These are phyloP conservation scores for Vaccinium macrocarpon DNA, from an alignment of 148 eudicot species.

Conservation along the genomic window DNA sequence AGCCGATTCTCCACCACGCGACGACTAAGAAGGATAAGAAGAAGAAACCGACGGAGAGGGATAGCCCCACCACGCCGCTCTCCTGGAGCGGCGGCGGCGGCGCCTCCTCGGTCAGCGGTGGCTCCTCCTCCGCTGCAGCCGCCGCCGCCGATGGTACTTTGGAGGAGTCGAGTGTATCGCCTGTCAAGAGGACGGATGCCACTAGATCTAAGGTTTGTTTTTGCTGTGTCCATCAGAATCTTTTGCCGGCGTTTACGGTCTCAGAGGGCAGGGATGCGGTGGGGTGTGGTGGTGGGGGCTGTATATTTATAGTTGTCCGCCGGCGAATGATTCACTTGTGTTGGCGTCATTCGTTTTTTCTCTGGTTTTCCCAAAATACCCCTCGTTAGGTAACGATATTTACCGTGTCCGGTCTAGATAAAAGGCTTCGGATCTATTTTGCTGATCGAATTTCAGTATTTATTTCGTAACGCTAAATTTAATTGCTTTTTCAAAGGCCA, in stretches of 20 bases:
- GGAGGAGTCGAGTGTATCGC: conserved; percentile 36
- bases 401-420: conserved; percentile 16
- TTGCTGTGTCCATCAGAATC: neutral
- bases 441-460: neutral
- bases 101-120: conserved; percentile 37
- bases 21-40: neutral
- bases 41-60: conserved; percentile 24
- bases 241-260: conserved; percentile 4
- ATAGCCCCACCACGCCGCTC: conserved; percentile 54
- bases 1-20: neutral
- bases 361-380: conserved; percentile 16
- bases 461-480: neutral
- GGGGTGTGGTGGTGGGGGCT: neutral
- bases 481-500: neutral
- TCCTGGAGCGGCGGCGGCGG: conserved; percentile 44
- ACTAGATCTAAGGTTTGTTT: conserved; percentile 46
- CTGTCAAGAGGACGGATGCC: conserved; percentile 10
- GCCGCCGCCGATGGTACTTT: conserved; percentile 22
- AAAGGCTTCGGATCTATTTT: neutral
- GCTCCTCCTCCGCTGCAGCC: neutral
- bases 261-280: conserved; percentile 14
- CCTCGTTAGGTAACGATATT: neutral
- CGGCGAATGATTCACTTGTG: conserved; percentile 12
- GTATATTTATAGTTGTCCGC: neutral
- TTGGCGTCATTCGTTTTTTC: conserved; percentile 13